A percentile compares a stretch with the other conserved stretches of the same genome.
These are phyloP conservation scores for Lumnitzera littorea DNA, from an alignment of 345 rosid genomes.

Conservation along the genomic window DNA sequence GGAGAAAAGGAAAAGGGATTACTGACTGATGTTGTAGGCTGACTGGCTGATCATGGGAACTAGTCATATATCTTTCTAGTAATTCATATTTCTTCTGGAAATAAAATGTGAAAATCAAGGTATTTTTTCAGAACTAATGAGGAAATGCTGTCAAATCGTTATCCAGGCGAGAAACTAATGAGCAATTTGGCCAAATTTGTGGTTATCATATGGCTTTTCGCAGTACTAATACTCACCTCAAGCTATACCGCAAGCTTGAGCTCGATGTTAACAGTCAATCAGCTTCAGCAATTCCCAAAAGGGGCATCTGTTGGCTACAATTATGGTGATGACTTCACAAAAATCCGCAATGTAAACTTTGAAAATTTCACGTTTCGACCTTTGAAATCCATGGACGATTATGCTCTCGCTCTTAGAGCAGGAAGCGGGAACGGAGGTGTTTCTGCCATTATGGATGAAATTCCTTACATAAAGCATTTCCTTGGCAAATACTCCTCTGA, in stretches of 20 bases:
- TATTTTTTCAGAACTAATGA: too few relatives aligned
- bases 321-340: slow-evolving; percentile 3
- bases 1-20: too few relatives aligned
- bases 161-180: slow-evolving; percentile 37
- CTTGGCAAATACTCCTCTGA: slow-evolving; percentile 24
- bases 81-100: too few relatives aligned
- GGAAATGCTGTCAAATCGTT: too few relatives aligned
- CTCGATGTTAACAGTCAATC: slow-evolving; percentile 35
- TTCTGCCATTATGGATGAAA: slow-evolving; percentile 30
- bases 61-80: too few relatives aligned
- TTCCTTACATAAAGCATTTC: slow-evolving; percentile 33
- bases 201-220: slow-evolving; percentile 45
- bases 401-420: slow-evolving; percentile 17
- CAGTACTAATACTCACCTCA: slow-evolving; percentile 36
- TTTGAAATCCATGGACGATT: slow-evolving; percentile 14
- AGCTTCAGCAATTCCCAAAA: slow-evolving; percentile 17
- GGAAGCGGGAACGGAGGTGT: slow-evolving; percentile 14
- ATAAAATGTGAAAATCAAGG: too few relatives aligned
- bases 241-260: slow-evolving; percentile 50
- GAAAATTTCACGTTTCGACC: slow-evolving; percentile 1
- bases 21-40: too few relatives aligned
- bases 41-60: too few relatives aligned
- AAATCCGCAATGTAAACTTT: slow-evolving; percentile 7
- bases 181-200: slow-evolving; percentile 38
- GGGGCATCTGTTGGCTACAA: slow-evolving; percentile 4